A percentile compares a stretch with the other conserved stretches of the same genome.
Conservation (phyloP, 2,329 filamentous ascomycete species). For the Pestalotiopsis sp. region DNA sequence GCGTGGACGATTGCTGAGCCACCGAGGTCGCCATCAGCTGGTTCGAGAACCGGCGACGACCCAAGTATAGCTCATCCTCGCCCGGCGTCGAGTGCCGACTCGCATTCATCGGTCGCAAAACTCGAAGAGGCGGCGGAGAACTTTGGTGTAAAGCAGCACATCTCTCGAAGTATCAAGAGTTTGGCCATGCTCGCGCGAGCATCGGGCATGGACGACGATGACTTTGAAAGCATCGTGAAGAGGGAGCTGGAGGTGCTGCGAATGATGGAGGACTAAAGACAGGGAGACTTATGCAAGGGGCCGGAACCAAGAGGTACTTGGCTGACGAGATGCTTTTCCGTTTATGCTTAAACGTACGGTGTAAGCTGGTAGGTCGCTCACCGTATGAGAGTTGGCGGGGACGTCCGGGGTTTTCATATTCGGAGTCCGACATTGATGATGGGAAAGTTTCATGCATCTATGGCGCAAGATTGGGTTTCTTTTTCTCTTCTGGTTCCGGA, state of each 20-base stretch:
- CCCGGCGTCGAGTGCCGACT: conserved; percentile 60
- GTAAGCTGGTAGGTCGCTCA: not conserved
- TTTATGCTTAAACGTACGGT: not conserved
- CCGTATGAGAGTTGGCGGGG: not conserved
- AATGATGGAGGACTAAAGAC: conserved; percentile 61
- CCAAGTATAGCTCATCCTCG: conserved; percentile 48
- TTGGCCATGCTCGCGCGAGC: conserved; percentile 71
- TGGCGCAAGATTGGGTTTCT: not conserved
- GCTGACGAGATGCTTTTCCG: not conserved
- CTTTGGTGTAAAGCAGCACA: conserved; percentile 77
- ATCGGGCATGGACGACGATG: conserved; percentile 72
- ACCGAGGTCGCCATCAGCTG: conserved; percentile 39
- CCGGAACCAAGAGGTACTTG: not conserved
- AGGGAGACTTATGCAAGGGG: not conserved
- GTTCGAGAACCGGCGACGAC: conserved; percentile 39
- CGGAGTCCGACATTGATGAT: not conserved
- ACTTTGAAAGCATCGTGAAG: conserved; percentile 74
- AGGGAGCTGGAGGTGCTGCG: conserved; percentile 72
- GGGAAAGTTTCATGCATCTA: not conserved
- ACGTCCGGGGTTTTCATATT: not conserved
- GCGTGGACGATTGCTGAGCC: conserved; percentile 48
- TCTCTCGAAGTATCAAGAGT: conserved; percentile 77
- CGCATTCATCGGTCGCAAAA: conserved; percentile 63
- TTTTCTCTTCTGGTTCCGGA: not conserved
- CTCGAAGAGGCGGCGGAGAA: conserved; percentile 59